Evolutionary conservation across 768 basidiomycete species (phyloP).

Genomic region (Tulasnella sp.): DNA sequence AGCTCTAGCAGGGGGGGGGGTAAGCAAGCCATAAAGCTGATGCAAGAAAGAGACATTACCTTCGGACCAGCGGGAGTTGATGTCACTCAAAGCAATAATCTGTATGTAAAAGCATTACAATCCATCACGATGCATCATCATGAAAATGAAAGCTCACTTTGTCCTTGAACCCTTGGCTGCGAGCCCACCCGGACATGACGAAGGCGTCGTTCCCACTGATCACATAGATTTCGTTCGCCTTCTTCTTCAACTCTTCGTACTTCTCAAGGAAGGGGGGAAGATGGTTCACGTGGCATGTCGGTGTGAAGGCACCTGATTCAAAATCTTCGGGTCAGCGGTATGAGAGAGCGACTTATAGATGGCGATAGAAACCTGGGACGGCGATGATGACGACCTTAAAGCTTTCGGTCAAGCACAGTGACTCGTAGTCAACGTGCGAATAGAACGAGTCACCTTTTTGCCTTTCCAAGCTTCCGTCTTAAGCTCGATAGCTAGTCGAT

Average conservation of each 20-base stretch:
- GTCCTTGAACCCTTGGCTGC: conserved; percentile 21
- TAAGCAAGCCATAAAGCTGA: no score
- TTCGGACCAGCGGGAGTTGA: conserved; percentile 43
- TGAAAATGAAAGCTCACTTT: conserved; percentile 17
- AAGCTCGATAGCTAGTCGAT: conserved; percentile 38
- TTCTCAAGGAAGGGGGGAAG: conserved; percentile 27
- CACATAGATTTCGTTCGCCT: conserved; percentile 22
- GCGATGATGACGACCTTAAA: conserved; percentile 60
- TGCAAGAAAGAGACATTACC: no score
- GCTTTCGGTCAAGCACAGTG: conserved; percentile 37
- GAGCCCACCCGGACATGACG: conserved; percentile 25
- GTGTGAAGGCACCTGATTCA: conserved; percentile 18
- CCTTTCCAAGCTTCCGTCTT: conserved; percentile 59
- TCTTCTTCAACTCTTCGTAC: conserved; percentile 30
- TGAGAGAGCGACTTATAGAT: no score
- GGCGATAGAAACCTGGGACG: conserved; percentile 55
- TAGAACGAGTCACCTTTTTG: conserved; percentile 38
- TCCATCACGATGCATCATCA: neutral
- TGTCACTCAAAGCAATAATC: conserved; percentile 52
- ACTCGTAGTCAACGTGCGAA: no score
- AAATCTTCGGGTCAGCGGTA: neutral
- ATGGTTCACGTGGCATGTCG: conserved; percentile 41
- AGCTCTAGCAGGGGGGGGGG: no score
- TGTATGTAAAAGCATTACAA: conserved; percentile 21
- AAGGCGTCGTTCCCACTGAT: conserved; percentile 20